Evolutionary conservation across 257 asterid species (phyloP).

Genomic region (Apocynum venetum): DNA sequence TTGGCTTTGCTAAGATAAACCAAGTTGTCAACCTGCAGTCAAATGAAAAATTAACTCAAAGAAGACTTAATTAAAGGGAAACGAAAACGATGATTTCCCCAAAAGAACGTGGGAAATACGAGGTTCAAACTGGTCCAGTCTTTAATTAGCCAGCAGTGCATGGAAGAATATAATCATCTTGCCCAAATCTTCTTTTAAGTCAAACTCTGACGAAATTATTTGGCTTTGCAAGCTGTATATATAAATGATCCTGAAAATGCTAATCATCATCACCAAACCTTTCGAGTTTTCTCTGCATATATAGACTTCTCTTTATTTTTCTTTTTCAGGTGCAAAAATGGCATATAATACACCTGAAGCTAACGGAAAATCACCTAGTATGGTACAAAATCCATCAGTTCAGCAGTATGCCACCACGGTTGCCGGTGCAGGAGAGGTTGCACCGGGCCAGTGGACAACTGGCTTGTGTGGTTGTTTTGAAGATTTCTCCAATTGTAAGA

Average conservation of each 20-base stretch:
- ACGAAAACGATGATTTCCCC: background rate
- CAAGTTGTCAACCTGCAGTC: too few species aligned
- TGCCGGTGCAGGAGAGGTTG: background rate
- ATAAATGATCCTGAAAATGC: too few species aligned
- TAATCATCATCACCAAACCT: background rate
- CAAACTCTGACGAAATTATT: too few species aligned
- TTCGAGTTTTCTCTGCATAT: background rate
- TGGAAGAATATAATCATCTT: too few species aligned
- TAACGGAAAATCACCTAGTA: conserved; percentile 5
- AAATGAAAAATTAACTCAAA: too few species aligned
- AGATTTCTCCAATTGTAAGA: conserved; percentile 27
- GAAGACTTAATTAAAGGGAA: too few species aligned
- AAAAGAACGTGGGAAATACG: background rate
- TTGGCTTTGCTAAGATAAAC: too few species aligned
- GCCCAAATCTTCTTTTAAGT: too few species aligned
- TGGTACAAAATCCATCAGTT: background rate
- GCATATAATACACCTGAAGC: background rate
- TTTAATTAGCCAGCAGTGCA: background rate
- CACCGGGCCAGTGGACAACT: conserved; percentile 24
- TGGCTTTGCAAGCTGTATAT: too few species aligned
- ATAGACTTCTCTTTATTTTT: background rate
- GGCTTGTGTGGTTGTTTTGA: conserved; percentile 28
- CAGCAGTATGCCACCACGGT: background rate
- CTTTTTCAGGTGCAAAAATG: background rate
- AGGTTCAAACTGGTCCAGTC: background rate